A percentile compares a stretch with the other conserved stretches of the same genome.
Conservation (phyloP, 495 filamentous ascomycete genomes). For the Penicillium coprophilum region DNA sequence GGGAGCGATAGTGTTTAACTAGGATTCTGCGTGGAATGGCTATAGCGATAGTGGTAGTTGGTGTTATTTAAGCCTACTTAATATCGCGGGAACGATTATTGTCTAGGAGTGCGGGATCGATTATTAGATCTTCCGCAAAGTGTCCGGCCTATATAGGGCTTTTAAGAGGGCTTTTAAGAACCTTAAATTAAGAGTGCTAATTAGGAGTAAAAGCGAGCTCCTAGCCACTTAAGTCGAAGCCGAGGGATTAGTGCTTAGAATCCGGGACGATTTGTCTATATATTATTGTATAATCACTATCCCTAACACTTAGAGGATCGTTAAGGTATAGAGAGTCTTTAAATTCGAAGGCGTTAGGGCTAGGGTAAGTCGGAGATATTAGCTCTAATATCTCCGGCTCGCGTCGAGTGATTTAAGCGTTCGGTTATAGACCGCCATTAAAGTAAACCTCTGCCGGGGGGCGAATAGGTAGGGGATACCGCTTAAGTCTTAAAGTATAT, state of each 20-base stretch:
- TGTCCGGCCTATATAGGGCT: constrained; percentile 3
- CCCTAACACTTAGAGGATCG: background rate
- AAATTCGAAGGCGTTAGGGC: constrained; percentile 6
- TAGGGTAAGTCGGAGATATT: constrained; percentile 5
- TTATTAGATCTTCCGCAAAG: background rate
- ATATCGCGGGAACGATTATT: constrained; percentile 5
- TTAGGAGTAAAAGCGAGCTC: background rate
- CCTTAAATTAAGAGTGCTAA: constrained; percentile 1
- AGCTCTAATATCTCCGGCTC: constrained; percentile 3
- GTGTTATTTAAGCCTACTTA: background rate
- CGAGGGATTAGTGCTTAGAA: constrained; percentile 1
- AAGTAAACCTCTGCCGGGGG: constrained; percentile 5
- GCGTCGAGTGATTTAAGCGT: constrained; percentile 2
- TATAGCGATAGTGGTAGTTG: constrained; percentile 1
- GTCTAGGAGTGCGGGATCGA: constrained; percentile 2
- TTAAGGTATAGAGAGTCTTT: constrained; percentile 2
- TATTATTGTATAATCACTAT: background rate
- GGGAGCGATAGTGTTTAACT: constrained; percentile 3
- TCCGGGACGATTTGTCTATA: background rate
- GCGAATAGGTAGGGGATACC: constrained; percentile 4
- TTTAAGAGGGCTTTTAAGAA: too few relatives aligned
- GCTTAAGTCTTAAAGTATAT: background rate
- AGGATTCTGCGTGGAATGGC: background rate
- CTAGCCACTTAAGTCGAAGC: background rate
- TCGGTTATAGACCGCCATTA: constrained; percentile 1